Evolutionary conservation across 2,329 filamentous ascomycete species (phyloP).

Genomic region (Trichoderma harzianum): DNA sequence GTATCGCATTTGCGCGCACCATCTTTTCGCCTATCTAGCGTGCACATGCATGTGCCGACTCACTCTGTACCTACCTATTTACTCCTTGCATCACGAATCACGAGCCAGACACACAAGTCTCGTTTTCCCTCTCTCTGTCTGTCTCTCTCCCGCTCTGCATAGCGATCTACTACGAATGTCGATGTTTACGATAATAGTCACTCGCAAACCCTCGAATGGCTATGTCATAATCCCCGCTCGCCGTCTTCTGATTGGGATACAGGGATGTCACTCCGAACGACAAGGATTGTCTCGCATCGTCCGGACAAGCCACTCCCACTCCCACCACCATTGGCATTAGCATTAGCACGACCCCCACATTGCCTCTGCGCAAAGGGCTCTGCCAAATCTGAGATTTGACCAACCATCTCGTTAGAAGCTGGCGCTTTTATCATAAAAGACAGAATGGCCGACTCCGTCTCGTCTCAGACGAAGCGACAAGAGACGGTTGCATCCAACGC

Average conservation of each 20-base stretch:
- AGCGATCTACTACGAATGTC: neutral
- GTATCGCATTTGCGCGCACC: neutral
- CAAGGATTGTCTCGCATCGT: conserved; percentile 8
- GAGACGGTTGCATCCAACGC: conserved; percentile 1
- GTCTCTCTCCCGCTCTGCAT: neutral
- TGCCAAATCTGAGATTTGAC: conserved; percentile 11
- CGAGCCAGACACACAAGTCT: neutral
- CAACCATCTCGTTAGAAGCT: conserved; percentile 10
- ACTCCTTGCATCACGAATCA: neutral
- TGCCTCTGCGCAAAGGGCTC: neutral
- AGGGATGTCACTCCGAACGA: conserved; percentile 17
- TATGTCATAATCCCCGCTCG: conserved; percentile 19
- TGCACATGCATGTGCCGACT: neutral
- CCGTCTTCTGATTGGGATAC: conserved; percentile 13
- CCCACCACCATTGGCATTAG: too few species aligned
- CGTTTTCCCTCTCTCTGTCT: neutral
- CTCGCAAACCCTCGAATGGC: neutral
- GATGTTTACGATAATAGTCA: neutral
- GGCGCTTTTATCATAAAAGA: conserved; percentile 10
- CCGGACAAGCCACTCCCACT: neutral
- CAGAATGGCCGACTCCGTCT: conserved; percentile 9
- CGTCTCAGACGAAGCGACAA: conserved; percentile 7
- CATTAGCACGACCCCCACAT: neutral
- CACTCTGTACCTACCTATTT: neutral
- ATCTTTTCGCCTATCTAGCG: neutral